phyloP scores from a whole-genome alignment of 768 basidiomycete species.

The Fomitopsis pulvina region DNA sequence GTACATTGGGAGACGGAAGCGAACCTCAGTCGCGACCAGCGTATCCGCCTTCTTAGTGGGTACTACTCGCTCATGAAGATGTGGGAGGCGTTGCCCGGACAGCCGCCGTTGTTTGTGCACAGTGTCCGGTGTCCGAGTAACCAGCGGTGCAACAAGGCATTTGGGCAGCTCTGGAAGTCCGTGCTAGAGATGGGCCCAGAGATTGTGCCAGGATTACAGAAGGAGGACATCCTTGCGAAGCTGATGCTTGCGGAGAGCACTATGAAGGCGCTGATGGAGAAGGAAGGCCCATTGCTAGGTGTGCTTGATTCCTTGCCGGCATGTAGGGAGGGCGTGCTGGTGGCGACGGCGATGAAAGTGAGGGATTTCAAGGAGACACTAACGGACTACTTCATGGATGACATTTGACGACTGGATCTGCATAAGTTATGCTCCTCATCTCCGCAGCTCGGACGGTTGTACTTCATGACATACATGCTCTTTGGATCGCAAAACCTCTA shows the following conservation, averaged over 20 bases:
- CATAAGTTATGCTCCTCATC: not conserved
- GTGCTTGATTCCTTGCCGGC: slow-evolving; percentile 36
- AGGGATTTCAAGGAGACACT: slow-evolving; percentile 41
- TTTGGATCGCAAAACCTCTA: not conserved
- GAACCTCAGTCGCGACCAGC: slow-evolving; percentile 40
- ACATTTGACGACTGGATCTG: slow-evolving; percentile 15
- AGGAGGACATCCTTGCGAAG: slow-evolving; percentile 39
- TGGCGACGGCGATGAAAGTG: slow-evolving; percentile 36
- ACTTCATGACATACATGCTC: not conserved
- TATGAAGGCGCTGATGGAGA: slow-evolving; percentile 39
- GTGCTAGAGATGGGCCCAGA: slow-evolving; percentile 32
- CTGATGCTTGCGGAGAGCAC: slow-evolving; percentile 42
- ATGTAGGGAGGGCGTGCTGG: slow-evolving; percentile 37
- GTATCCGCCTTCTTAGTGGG: slow-evolving; percentile 46
- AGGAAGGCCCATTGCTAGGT: slow-evolving; percentile 34
- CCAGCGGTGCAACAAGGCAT: slow-evolving; percentile 38
- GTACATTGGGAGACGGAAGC: slow-evolving; percentile 41
- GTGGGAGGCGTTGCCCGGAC: slow-evolving; percentile 36
- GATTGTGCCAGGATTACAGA: slow-evolving; percentile 31
- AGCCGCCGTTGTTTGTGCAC: slow-evolving; percentile 38
- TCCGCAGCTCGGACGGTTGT: not conserved
- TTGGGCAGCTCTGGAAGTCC: slow-evolving; percentile 39
- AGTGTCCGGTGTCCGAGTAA: slow-evolving; percentile 33
- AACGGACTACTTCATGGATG: slow-evolving; percentile 42
- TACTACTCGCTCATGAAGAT: slow-evolving; percentile 41